Base-by-base conservation (phyloP, 2,329 filamentous ascomycete genomes). In the Escovopsis sp. region DNA sequence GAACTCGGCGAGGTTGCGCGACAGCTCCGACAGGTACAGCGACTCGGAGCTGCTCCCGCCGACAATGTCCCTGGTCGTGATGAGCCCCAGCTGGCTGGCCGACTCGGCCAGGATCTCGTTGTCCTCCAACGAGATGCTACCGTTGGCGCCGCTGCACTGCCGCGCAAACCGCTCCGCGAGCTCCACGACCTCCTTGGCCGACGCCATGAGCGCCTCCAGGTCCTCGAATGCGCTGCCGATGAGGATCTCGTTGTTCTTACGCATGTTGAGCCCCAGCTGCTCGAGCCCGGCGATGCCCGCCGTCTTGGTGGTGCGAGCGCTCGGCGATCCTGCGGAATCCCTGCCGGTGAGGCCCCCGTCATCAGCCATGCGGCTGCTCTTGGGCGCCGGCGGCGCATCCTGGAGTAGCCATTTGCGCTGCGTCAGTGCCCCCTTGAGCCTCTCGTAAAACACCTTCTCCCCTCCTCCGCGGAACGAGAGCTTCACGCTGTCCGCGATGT, bases 191-290 rank as follows among this genome's bases (percentile, higher is more conserved):
- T 98, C 86, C 58, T 96, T 95, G 5, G 91, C 91, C 4, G 89
- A 95, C 3, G 88, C 86, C 89, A 96, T 98, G 33, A 98, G 70
- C 4, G 91, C 88, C 58, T 96, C 89, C 0, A 98, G 73, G 55
- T 98, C 91, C 58, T 95, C 89, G 54, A 98, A 98, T 0, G 91
- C 88, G 49, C 77, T 87, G 26, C 89, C 89, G 49, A 98, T 94
- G 40, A 95, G 80, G 9, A 86, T 65, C 60, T 95, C 87, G 53
- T 95, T 96, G 59, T 94, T 94, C 64, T 85, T 89, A 44, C 86
- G 82, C 55, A 87, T 76, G 52, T 88, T 85, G 6, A 89, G 64
- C 0, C 86, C 85, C 47, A 87, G 77, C 53, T 86, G 81, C 59
- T 98, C 91, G 2, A 98, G 71, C 0, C 88, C 89, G 9, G 89